Evolutionary conservation across 345 rosid genomes (phyloP).

Genomic region (Ceriops tagal): DNA sequence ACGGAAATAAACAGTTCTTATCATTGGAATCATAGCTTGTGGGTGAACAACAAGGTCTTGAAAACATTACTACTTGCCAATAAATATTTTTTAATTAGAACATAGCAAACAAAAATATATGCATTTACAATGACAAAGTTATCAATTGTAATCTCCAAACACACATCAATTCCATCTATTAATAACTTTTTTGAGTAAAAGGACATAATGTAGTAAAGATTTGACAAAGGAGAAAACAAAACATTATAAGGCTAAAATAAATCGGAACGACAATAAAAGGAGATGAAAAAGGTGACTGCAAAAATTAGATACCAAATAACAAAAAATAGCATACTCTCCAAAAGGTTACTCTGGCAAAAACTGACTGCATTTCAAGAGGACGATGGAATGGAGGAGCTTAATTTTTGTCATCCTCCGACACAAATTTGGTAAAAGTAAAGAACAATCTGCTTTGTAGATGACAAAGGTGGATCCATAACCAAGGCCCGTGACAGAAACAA

Average conservation of each 20-base stretch:
- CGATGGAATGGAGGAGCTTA: constrained; percentile 9
- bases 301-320: neutral
- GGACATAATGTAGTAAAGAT: too few species aligned
- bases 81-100: too few species aligned
- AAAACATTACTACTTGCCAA: too few species aligned
- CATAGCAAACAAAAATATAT: too few species aligned
- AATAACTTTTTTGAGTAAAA: too few species aligned
- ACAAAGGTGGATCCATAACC: constrained; percentile 1
- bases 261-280: neutral
- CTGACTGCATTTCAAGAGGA: constrained; percentile 22
- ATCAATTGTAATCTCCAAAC: too few species aligned
- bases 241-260: neutral
- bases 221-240: too few species aligned
- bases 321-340: constrained; percentile 10
- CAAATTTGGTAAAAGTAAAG: constrained; percentile 24
- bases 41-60: too few species aligned
- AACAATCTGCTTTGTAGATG: constrained; percentile 48
- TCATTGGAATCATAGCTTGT: too few species aligned
- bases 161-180: too few species aligned
- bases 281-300: neutral
- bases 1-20: neutral
- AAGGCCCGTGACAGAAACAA: too few species aligned
- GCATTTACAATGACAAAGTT: too few species aligned
- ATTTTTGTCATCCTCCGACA: constrained; percentile 53
- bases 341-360: constrained; percentile 17